These are phyloP conservation scores for Dioscorea cayenensis DNA, from an alignment of 116 monocot genomes.

Conservation along the genomic window DNA sequence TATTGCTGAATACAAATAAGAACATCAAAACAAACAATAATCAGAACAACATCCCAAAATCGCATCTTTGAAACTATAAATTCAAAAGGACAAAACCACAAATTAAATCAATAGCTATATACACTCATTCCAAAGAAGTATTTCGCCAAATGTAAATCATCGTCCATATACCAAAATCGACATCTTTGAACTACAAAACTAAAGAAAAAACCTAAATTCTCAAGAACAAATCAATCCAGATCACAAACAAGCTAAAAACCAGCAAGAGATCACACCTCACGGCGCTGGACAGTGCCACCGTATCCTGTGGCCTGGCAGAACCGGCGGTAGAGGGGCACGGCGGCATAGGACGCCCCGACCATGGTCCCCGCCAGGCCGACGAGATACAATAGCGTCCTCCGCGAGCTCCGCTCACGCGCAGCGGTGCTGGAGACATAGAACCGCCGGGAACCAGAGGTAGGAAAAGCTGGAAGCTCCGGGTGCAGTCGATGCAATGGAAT, in stretches of 20 bases:
- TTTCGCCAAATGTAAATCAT: too few relatives aligned
- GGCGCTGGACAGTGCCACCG: constrained; percentile 85
- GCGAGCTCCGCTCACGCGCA: constrained; percentile 57
- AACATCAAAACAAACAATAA: too few relatives aligned
- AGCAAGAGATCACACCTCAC: constrained; percentile 43
- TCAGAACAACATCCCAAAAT: too few relatives aligned
- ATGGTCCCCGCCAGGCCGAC: constrained; percentile 70
- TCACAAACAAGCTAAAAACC: background rate
- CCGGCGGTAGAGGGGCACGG: constrained; percentile 93
- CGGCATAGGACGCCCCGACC: constrained; percentile 94
- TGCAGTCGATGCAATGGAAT: constrained; percentile 1
- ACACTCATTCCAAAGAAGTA: background rate
- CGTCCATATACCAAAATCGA: too few relatives aligned
- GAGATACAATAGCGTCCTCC: constrained; percentile 61
- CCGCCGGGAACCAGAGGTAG: background rate
- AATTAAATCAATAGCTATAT: background rate
- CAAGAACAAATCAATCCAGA: too few relatives aligned
- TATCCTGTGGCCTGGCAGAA: constrained; percentile 99
- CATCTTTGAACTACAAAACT: too few relatives aligned
- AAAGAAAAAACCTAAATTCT: background rate
- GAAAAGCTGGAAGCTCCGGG: background rate
- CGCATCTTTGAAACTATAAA: background rate
- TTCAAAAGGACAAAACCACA: background rate
- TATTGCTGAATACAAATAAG: too few relatives aligned
- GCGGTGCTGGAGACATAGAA: constrained; percentile 5